Evolutionary conservation across 768 basidiomycete species (phyloP), one percentile per base, ranked within the genome.

Genomic region (Amanita rubescens): DNA sequence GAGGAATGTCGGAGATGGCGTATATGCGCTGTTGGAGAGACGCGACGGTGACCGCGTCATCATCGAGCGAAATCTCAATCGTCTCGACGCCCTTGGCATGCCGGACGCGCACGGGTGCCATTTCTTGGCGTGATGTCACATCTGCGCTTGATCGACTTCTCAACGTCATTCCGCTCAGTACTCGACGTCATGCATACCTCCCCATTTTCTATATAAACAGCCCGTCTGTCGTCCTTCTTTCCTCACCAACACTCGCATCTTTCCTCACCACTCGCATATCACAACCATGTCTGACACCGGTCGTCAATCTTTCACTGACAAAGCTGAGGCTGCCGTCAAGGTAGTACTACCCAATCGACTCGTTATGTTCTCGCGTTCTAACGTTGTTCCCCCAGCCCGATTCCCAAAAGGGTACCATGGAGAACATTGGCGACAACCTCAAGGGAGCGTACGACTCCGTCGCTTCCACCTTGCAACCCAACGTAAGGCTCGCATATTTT

Each of bases 61-160:
- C 57, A 52, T 81, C 75, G 58, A 85, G 69, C 53, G 85, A 77
- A 34, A 93, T 68, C 44, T 90, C 76, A 53, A 96, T 72, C 8
- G 91, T 91, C 7, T 84, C 73, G 25, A 90, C 81, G 27, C 94
- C 94, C 62, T 85, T 80, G 12, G 94, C 89, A 67, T 94, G 87
- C 56, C 94, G 80, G 3, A 97, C 72, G 22, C 94, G 85, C 35
- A 95, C 59, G 41, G 81, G 78, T 7, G 82, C 78, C 89, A 90
- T 90, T 51, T 54, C 57, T 38, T 38, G 8, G 14, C 10, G 37
- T 25, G 30, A 22, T 15, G 20, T 25, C 37, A 30, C 27, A 35
- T 33, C 33, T 32, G n/a, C 46, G 20, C 19, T 34, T 19, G 32
- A 35, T 54, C 44, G 52, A 25, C 19, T 2, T 22, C 32, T 17